These are phyloP conservation scores for Puccinia hordei DNA, from an alignment of 1,284 basidiomycete species.

Conservation along the genomic window DNA sequence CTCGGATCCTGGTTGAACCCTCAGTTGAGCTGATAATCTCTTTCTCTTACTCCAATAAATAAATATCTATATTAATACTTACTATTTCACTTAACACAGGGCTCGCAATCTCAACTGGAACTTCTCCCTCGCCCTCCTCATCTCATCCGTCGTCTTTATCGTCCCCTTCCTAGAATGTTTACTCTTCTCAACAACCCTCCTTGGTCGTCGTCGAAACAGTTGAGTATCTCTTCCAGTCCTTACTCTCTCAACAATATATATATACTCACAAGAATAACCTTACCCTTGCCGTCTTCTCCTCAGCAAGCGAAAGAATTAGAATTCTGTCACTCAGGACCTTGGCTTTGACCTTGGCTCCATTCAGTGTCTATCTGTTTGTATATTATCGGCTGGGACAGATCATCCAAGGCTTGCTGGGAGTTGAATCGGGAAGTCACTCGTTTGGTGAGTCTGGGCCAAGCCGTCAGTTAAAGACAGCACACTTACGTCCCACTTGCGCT, in stretches of 20 bases:
- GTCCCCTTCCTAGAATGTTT: slow-evolving; percentile 43
- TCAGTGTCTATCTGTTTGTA: slow-evolving; percentile 55
- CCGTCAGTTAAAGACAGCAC: not conserved
- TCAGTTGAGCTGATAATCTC: not conserved
- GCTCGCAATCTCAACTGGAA: slow-evolving; percentile 57
- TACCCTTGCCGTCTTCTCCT: slow-evolving; percentile 54
- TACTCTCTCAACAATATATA: too few species aligned
- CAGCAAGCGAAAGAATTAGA: slow-evolving; percentile 48
- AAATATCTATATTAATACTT: not conserved
- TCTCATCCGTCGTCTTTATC: slow-evolving; percentile 56
- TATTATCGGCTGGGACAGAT: slow-evolving; percentile 56
- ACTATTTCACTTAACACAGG: slow-evolving; percentile 47
- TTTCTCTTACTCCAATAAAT: not conserved
- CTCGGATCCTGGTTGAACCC: slow-evolving; percentile 54
- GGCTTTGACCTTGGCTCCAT: slow-evolving; percentile 55
- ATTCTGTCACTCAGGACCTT: slow-evolving; percentile 52
- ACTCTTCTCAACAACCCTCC: slow-evolving; percentile 33
- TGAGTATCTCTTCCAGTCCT: not conserved
- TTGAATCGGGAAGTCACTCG: slow-evolving; percentile 55
- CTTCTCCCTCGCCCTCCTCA: slow-evolving; percentile 55
- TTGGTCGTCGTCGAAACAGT: slow-evolving; percentile 17
- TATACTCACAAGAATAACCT: slow-evolving; percentile 45
- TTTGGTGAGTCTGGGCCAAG: slow-evolving; percentile 53
- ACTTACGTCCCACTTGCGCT: not conserved
- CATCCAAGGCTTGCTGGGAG: slow-evolving; percentile 53